Percentiles rank a stretch among this genome's conserved stretches.
Evolutionary conservation across 2,329 filamentous ascomycete genomes (phyloP).

Genomic region (Penicillium sp.): DNA sequence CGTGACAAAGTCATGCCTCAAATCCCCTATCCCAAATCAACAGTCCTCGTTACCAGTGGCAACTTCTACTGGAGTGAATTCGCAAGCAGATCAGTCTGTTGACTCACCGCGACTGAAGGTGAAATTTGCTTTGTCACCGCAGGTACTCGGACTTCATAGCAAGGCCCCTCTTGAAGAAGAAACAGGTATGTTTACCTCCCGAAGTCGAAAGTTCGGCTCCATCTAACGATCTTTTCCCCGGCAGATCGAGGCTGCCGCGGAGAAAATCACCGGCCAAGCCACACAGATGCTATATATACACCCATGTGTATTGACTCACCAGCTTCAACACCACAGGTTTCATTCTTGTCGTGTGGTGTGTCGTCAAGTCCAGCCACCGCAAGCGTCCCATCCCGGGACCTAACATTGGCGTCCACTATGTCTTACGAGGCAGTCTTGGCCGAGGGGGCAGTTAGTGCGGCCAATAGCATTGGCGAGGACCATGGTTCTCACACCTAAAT

Average conservation of each 20-base stretch:
- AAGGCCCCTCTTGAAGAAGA: background rate
- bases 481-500: background rate
- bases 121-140: constrained; percentile 7
- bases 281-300: constrained; percentile 1
- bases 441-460: background rate
- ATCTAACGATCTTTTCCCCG: constrained; percentile 1
- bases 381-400: constrained; percentile 17
- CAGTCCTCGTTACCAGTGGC: background rate
- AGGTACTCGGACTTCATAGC: background rate
- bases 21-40: background rate
- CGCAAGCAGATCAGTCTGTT: background rate
- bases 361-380: constrained; percentile 14
- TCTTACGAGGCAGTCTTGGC: constrained; percentile 22
- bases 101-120: constrained; percentile 7
- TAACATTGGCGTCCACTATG: constrained; percentile 17
- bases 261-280: constrained; percentile 7
- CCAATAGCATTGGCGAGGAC: background rate
- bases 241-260: background rate
- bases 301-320: constrained; percentile 6
- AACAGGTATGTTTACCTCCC: background rate
- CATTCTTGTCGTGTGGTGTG: constrained; percentile 13
- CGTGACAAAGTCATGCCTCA: constrained; percentile 2
- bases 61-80: background rate
- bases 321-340: constrained; percentile 4
- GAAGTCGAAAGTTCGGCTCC: background rate